Base-by-base conservation (phyloP, 192 early-diverging fungal genomes). In the Entophlyctis luteolus region DNA sequence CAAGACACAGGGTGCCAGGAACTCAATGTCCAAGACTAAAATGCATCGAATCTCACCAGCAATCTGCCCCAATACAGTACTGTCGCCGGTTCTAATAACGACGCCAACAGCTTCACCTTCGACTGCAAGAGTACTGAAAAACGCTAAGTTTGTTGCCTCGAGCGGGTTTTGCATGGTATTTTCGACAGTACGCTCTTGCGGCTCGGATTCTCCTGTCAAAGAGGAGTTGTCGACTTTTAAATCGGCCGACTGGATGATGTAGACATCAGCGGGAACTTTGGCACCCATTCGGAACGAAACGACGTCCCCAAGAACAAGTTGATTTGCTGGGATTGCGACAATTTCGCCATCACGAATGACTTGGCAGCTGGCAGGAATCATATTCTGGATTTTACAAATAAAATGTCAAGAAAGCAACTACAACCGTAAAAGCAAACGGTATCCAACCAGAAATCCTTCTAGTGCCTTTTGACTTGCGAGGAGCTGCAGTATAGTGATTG, bases 381-480 rank as follows among this genome's bases (percentile, higher is more conserved):
- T 10, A 23, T 59, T 59, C 57, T 59, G 46, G 34, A 4, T 12
- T n/a, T n/a, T n/a, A n/a, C n/a, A n/a, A n/a, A n/a, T n/a, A n/a
- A n/a, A n/a, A n/a, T n/a, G 16, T 12, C 4, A n/a, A 52, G 27
- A n/a, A n/a, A n/a, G n/a, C n/a, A n/a, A n/a, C 18, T 6, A 8
- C 27, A 23, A 93, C 77, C 74, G n/a, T n/a, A n/a, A n/a, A n/a
- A n/a, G n/a, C n/a, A n/a, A n/a, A n/a, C n/a, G n/a, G n/a, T n/a
- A n/a, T n/a, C n/a, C 4, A 63, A 84, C 81, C 75, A 95, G 69
- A 81, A 98, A 91, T 4, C 92, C 92, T 39, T 94, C 91, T 46
- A 98, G 75, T 48, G 93, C 86, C 33, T 90, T 90, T 27, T 87
- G 85, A 29, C 89, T 88, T 77, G 96, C 96, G 76, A 89, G 91